Evolutionary conservation across 1,139 yeast species (phyloP), one percentile per base, ranked within the genome.

Genomic region (Zygoascus sp.): DNA sequence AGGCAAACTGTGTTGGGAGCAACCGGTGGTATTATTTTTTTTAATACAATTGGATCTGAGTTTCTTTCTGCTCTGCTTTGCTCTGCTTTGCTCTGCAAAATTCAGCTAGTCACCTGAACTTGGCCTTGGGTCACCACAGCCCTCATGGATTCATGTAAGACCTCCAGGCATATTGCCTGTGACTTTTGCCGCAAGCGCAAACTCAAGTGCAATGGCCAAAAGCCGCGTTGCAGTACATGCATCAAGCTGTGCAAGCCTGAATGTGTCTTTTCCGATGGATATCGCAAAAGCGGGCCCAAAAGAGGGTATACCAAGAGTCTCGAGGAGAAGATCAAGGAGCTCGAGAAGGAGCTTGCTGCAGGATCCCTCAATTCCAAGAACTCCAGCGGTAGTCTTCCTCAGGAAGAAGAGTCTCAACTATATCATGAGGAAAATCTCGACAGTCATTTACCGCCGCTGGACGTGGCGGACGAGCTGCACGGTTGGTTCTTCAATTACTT

Each of bases 111-210:
- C n/a, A n/a, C n/a, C n/a, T n/a, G n/a, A n/a, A n/a, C n/a, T n/a
- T n/a, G n/a, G n/a, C n/a, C n/a, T n/a, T n/a, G n/a, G n/a, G n/a
- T n/a, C 16, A 30, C 4, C 32, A 6, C 28, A 25, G 22, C n/a
- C n/a, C n/a, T n/a, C n/a, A n/a, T n/a, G n/a, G n/a, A n/a, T n/a
- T n/a, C n/a, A n/a, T n/a, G n/a, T 7, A 19, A 25, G 9, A n/a
- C 30, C 5, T 1, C 41, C 15, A 32, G 41, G 23, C 41, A 38
- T 16, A 19, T 38, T 17, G 41, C 41, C 7, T 45, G 47, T 22
- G 38, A 30, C 11, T 19, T 41, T 22, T 45, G 47, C 32, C 25
- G 47, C 17, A 40, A 40, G 37, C 44, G 47, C n/a, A 32, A 40
- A 22, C 42, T 45, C 21, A 45, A 45, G 20, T 45, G 47, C 16